phyloP scores from a whole-genome alignment of 495 filamentous ascomycete genomes.

The Melanomma pulvis-pyrius region DNA sequence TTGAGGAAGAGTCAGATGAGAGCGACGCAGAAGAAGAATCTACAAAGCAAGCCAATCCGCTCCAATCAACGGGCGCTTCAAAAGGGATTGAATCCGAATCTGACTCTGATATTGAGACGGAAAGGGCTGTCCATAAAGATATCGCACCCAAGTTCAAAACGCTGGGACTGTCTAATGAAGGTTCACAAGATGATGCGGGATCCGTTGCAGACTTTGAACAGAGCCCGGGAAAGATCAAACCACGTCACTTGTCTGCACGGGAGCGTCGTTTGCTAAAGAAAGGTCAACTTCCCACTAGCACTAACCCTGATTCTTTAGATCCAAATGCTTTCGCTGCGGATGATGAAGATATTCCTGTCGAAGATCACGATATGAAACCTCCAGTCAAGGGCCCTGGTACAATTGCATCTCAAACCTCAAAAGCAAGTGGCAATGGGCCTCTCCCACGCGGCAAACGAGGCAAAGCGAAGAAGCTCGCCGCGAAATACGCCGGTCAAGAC shows the following conservation, averaged over 20 bases:
- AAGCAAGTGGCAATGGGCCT: constrained; percentile 26
- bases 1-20: constrained; percentile 31
- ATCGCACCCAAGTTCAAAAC: neutral
- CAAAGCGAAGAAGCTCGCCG: constrained; percentile 84
- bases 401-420: constrained; percentile 38
- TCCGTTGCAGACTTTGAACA: constrained; percentile 35
- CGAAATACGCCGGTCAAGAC: constrained; percentile 93
- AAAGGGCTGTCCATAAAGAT: neutral
- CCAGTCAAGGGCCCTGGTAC: constrained; percentile 20
- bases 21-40: constrained; percentile 44
- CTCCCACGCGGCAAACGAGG: constrained; percentile 75
- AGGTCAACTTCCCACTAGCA: constrained; percentile 45
- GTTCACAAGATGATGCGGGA: constrained; percentile 27
- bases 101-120: constrained; percentile 2
- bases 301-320: constrained; percentile 17
- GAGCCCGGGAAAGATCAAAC: constrained; percentile 24
- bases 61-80: constrained; percentile 10
- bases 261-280: constrained; percentile 56
- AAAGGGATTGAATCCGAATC: constrained; percentile 14
- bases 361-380: neutral
- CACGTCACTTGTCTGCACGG: constrained; percentile 54
- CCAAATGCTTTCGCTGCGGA: constrained; percentile 19
- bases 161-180: constrained; percentile 32
- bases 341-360: constrained; percentile 10
- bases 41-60: constrained; percentile 36